Conservation (phyloP, 2,329 filamentous ascomycete species). For the Fusarium nelsonii region DNA sequence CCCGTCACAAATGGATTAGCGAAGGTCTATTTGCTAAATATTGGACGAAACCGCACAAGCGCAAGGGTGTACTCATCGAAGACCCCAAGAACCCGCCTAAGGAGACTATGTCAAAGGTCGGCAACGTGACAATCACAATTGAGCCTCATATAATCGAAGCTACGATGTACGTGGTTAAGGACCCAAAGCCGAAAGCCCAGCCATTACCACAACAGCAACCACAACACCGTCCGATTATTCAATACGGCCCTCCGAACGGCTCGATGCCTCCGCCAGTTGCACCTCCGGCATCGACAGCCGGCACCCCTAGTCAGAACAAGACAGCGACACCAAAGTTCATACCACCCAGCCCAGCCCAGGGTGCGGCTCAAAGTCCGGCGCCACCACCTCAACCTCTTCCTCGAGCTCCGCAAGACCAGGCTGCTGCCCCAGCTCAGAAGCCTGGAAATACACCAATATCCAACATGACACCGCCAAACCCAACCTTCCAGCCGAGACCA, state of each 20-base stretch:
- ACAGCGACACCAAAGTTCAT: constrained; percentile 33
- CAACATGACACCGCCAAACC: constrained; percentile 34
- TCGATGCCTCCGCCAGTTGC: constrained; percentile 67
- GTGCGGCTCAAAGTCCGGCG: constrained; percentile 34
- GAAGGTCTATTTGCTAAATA: constrained; percentile 82
- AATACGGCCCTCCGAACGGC: constrained; percentile 74
- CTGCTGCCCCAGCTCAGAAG: constrained; percentile 31
- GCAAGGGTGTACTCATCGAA: constrained; percentile 73
- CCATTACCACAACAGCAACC: constrained; percentile 51
- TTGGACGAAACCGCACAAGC: constrained; percentile 79
- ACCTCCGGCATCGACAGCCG: constrained; percentile 48
- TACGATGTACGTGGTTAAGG: constrained; percentile 78
- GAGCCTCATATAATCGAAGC: constrained; percentile 86
- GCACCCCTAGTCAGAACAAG: constrained; percentile 39
- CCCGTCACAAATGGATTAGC: constrained; percentile 78
- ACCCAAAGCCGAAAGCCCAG: constrained; percentile 64
- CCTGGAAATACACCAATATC: constrained; percentile 30
- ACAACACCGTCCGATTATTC: constrained; percentile 66
- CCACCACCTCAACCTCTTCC: constrained; percentile 36
- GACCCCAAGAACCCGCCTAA: constrained; percentile 76
- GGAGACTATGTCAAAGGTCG: constrained; percentile 79
- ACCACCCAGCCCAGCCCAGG: constrained; percentile 40
- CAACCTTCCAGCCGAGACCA: constrained; percentile 38
- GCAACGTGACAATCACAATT: constrained; percentile 78
- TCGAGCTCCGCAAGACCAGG: constrained; percentile 27